A percentile compares a stretch with the other conserved stretches of the same genome.
phyloP scores from a whole-genome alignment of 805 yeast genomes.

The Teunomyces atbi region DNA sequence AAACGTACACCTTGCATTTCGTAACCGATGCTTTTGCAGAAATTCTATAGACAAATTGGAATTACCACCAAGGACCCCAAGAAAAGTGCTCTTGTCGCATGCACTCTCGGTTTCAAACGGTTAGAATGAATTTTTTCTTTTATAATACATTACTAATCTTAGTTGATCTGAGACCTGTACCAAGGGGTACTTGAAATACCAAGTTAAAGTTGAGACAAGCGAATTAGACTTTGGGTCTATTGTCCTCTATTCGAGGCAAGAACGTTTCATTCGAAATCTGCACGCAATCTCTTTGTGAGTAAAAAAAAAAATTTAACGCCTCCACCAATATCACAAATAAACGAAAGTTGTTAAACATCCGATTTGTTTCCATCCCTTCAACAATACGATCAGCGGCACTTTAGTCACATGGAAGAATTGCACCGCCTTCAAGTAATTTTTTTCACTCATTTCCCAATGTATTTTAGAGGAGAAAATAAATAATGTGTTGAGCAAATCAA shows the following conservation, averaged over 20 bases:
- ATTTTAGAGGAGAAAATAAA: constrained; percentile 2
- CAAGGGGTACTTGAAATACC: background rate
- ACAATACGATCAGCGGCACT: background rate
- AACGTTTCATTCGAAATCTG: constrained; percentile 1
- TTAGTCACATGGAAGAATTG: constrained; percentile 3
- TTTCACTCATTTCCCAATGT: background rate
- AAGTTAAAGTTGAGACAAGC: background rate
- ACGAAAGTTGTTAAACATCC: background rate
- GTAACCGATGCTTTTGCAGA: background rate
- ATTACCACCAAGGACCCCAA: background rate
- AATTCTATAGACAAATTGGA: background rate
- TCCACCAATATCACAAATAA: background rate
- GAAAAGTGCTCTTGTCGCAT: background rate
- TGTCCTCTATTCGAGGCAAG: constrained; percentile 1
- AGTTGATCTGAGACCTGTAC: background rate
- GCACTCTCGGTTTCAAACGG: background rate
- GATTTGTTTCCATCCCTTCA: background rate
- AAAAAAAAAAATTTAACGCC: background rate
- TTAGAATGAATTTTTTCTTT: background rate
- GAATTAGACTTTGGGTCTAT: background rate
- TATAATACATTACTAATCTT: background rate
- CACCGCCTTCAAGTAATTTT: background rate
- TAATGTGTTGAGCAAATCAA: background rate
- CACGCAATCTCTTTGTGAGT: background rate
- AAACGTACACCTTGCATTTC: background rate